These are phyloP conservation scores for Pichia manshurica DNA, from an alignment of 805 yeast genomes.

Conservation along the genomic window DNA sequence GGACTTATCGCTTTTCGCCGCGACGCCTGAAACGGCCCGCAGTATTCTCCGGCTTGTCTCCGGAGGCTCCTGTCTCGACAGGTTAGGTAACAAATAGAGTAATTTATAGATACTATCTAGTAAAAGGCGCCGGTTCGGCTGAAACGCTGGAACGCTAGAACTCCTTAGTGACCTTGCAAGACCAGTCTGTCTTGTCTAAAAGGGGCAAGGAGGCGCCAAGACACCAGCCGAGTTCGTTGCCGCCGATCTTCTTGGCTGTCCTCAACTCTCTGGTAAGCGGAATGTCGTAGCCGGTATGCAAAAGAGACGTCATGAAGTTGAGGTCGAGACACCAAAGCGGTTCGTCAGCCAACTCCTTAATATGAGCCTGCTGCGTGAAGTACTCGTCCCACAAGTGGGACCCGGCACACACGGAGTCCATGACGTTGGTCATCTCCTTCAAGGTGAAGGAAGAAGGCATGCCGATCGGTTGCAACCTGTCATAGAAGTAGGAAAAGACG, in stretches of 20 bases:
- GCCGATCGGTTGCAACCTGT: slow-evolving; percentile 88
- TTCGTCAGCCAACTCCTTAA: slow-evolving; percentile 61
- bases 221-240: slow-evolving; percentile 97
- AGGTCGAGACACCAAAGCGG: slow-evolving; percentile 95
- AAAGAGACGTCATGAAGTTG: slow-evolving; percentile 80
- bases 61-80: too few species aligned
- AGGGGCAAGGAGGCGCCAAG: slow-evolving; percentile 94
- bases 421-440: slow-evolving; percentile 74
- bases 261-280: slow-evolving; percentile 84
- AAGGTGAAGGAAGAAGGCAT: slow-evolving; percentile 88
- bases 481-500: slow-evolving; percentile 92
- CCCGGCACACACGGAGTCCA: slow-evolving; percentile 83
- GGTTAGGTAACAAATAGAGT: too few species aligned
- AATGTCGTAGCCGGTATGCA: slow-evolving; percentile 96
- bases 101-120: too few species aligned
- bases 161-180: slow-evolving; percentile 43
- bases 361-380: slow-evolving; percentile 60
- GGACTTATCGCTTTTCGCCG: too few species aligned
- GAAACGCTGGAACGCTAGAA: too few species aligned
- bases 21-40: too few species aligned
- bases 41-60: background rate
- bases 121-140: too few species aligned
- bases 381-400: slow-evolving; percentile 64
- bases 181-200: slow-evolving; percentile 70
- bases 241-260: slow-evolving; percentile 84